Conservation (phyloP, 805 yeast genomes). For the Cyberlindnera nakhonratchasimensis region DNA sequence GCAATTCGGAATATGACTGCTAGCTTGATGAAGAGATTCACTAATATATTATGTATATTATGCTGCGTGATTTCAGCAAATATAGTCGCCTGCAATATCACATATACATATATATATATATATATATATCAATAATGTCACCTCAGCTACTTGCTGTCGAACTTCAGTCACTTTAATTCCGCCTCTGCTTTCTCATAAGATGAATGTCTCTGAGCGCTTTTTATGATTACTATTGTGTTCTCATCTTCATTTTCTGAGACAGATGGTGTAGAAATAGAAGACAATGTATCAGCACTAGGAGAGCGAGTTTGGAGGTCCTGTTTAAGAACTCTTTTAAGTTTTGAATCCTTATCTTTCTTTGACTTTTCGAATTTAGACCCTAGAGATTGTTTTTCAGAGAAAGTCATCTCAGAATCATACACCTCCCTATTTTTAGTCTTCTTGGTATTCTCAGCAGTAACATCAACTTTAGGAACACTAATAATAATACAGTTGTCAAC, state of each 20-base stretch:
- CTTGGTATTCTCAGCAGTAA: background rate
- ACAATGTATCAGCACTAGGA: slow-evolving; percentile 6
- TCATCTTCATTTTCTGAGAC: slow-evolving; percentile 3
- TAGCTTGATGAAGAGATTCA: too few species aligned
- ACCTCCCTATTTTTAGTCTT: background rate
- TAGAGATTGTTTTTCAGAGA: background rate
- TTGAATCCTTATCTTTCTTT: slow-evolving; percentile 3
- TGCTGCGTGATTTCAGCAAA: too few species aligned
- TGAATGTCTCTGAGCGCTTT: too few species aligned
- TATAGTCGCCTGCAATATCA: too few species aligned
- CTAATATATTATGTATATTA: too few species aligned
- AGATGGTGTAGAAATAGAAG: slow-evolving; percentile 11
- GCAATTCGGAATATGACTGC: too few species aligned
- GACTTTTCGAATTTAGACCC: slow-evolving; percentile 3
- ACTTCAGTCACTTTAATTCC: background rate
- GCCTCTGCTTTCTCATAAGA: too few species aligned
- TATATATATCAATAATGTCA: too few species aligned
- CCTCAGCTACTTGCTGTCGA: background rate
- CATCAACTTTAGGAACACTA: slow-evolving; percentile 17
- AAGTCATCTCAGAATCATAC: slow-evolving; percentile 1
- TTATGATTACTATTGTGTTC: too few species aligned
- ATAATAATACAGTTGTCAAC: slow-evolving; percentile 13
- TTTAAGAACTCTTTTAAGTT: background rate
- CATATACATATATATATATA: too few species aligned
- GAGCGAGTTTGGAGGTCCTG: background rate